phyloP scores from a whole-genome alignment of 1,284 basidiomycete species.

The Albatrellus sp. region DNA sequence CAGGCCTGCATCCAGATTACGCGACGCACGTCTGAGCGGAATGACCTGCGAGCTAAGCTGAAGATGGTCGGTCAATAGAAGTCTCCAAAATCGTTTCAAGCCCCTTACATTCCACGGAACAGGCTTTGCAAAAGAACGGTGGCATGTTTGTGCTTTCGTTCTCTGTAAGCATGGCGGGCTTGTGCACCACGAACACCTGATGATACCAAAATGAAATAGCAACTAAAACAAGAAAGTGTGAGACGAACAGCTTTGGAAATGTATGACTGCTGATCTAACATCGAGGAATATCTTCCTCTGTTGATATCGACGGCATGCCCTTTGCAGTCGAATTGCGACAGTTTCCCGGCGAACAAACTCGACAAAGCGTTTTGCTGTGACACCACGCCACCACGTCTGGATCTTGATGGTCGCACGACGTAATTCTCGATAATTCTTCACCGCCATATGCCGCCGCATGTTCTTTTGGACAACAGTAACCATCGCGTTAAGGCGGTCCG shows the following conservation, averaged over 20 bases:
- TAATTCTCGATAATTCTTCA: slow-evolving; percentile 70
- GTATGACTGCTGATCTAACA: slow-evolving; percentile 51
- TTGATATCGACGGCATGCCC: slow-evolving; percentile 56
- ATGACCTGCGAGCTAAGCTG: slow-evolving; percentile 59
- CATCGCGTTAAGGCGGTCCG: slow-evolving; percentile 79
- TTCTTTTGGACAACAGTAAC: slow-evolving; percentile 98
- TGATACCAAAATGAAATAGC: slow-evolving; percentile 8
- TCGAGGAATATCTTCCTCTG: slow-evolving; percentile 64
- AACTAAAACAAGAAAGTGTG: background rate
- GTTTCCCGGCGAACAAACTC: slow-evolving; percentile 61
- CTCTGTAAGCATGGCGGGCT: slow-evolving; percentile 54
- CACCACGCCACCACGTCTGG: slow-evolving; percentile 90
- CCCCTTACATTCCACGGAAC: slow-evolving; percentile 73
- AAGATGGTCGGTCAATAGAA: slow-evolving; percentile 7
- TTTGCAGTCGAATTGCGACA: slow-evolving; percentile 74
- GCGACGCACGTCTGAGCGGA: slow-evolving; percentile 54
- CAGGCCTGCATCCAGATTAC: slow-evolving; percentile 89
- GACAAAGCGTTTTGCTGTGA: slow-evolving; percentile 65
- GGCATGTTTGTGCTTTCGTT: slow-evolving; percentile 52
- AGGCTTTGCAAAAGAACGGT: slow-evolving; percentile 75
- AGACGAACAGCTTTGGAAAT: slow-evolving; percentile 78
- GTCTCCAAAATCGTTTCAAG: background rate
- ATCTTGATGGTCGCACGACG: slow-evolving; percentile 71
- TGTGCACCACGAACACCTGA: slow-evolving; percentile 74
- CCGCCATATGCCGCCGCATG: slow-evolving; percentile 76